Evolutionary conservation across 1,284 basidiomycete genomes (phyloP), one percentile per base, ranked within the genome.

Genomic region (Meripilus lineatus): DNA sequence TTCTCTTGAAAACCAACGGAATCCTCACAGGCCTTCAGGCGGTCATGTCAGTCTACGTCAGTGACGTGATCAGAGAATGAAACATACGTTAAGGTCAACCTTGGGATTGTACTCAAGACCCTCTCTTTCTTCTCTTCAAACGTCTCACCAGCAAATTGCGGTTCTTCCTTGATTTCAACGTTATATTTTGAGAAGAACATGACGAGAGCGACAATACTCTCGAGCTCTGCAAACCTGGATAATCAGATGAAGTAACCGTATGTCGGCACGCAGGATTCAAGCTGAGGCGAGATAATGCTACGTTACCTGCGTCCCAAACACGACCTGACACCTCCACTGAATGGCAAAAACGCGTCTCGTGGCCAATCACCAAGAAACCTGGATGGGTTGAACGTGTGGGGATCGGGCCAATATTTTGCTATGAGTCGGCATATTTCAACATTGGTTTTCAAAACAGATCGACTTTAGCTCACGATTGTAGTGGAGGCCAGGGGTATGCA

Each of bases 381-480:
- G 20, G 62, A 62, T 18, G 78, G 79, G 42, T 69, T 68, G 58
- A 75, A 81, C 2, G 60, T 53, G 32, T 70, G 46, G 0, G 77
- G 74, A 34, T 79, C 68, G 38, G 70, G 57, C 77, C 78, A 80
- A 51, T 75, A 74, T 36, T 59, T 68, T 32, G 72, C 77, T 79
- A 48, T 42, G 33, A 10, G 40, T 18, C 34, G 23, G 11, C 32
- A 38, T 17, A 20, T 24, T 35, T 35, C 7, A 18, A 14, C 7
- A 7, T 7, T 14, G 10, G 10, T 32, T 32, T 10, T 10, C n/a
- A n/a, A 18, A 11, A 32, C 10, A 10, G 10, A 32, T 32, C 10
- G n/a, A n/a, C 10, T 32, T n/a, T n/a, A n/a, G 28, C 50, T n/a
- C 37, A 54, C 54, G 50, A 38, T 55, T 65, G 40, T 63, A 61